phyloP scores from a whole-genome alignment of 2,329 filamentous ascomycete species.

The Alternaria rosae region DNA sequence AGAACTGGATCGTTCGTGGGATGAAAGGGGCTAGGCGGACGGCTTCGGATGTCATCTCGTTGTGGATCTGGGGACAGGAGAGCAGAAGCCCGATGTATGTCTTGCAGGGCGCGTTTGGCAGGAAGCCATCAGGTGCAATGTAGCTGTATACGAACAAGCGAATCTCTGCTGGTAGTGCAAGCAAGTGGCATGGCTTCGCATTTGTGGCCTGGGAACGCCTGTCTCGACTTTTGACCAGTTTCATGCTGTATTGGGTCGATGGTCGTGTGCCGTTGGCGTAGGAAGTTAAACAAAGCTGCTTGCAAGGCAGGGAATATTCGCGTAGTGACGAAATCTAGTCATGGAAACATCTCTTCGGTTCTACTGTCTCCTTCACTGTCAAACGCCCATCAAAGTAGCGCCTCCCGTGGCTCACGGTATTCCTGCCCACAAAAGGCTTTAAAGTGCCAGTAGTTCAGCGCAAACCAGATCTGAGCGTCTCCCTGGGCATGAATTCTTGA shows the following conservation, averaged over 20 bases:
- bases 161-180: constrained; percentile 1
- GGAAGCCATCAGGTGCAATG: neutral
- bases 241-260: neutral
- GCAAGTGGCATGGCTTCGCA: neutral
- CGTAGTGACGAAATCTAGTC: neutral
- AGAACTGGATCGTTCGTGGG: neutral
- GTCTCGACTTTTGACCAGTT: neutral
- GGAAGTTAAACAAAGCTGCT: neutral
- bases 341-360: neutral
- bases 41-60: constrained; percentile 6
- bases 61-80: constrained; percentile 8
- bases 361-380: neutral
- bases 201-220: neutral
- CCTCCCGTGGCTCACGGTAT: neutral
- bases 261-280: neutral
- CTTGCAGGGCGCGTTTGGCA: neutral
- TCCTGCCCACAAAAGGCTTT: too few relatives aligned
- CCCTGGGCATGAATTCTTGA: too few relatives aligned
- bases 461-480: neutral
- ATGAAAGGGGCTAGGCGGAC: neutral
- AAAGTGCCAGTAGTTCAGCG: neutral
- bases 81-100: constrained; percentile 2
- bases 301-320: neutral
- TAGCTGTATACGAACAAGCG: constrained; percentile 1
- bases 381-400: neutral